Base-by-base conservation (phyloP, 495 filamentous ascomycete genomes). In the Mytilinidion resinicola region DNA sequence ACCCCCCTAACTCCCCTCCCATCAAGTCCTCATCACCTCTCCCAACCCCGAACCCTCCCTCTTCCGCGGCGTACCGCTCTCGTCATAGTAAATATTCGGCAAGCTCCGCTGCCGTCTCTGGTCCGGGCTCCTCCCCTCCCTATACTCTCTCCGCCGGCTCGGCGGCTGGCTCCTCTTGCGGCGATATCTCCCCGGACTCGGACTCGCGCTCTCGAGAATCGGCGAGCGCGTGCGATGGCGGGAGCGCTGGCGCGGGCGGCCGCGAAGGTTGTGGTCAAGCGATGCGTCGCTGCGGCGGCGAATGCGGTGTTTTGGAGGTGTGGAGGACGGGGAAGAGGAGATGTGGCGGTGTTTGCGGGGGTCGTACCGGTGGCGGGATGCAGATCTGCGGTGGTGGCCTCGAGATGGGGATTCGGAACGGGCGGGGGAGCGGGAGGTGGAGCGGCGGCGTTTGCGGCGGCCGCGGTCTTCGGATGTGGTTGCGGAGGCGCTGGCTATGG, bases 191-290 rank as follows among this genome's bases (percentile, higher is more conserved):
- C 17, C 12, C 34, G 10, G 17, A 33, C 17, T 39, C 34, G 10
- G 17, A 33, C 17, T 39, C 35, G 1, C 46, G 19, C 46, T 56
- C 12, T 38, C 37, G 5, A 48, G 15, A 4, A 59, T 15, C 20
- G 20, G 55, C 17, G 66, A 66, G 15, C 37, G 35, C 0, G 66
- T 55, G 15, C 53, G 56, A 46, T 52, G 41, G 4, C 46, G 17
- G 2, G 70, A 72, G 17, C 70, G 70, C 30, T 59, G 48, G 5
- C 61, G 58, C 5, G 68, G 65, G 9, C 70, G 57, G 9, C 70
- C 70, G 37, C 70, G 58, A 10, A 70, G 53, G 20, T 60, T 68
- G 55, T 67, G 63, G 41, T 72, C 70, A 20, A 67, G 42, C 6
- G 37, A 25, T 37, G 53, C 55, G 53, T 69, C 67, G 60, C 69